Evolutionary conservation across 768 basidiomycete species (phyloP).

Genomic region (Russula sp.): DNA sequence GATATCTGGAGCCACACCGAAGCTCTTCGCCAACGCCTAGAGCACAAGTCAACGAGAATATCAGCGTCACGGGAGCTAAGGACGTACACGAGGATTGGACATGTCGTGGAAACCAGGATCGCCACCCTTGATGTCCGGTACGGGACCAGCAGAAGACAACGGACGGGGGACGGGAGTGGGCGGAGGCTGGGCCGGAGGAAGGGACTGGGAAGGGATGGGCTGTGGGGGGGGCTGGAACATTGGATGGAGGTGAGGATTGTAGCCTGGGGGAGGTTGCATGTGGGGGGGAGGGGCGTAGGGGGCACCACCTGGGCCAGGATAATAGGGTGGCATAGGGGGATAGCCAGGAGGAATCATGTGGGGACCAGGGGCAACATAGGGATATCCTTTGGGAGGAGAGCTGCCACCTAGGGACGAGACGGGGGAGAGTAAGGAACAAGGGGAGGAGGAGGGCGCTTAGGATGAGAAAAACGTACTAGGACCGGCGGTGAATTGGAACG

Average conservation of each 20-base stretch:
- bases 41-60: conserved; percentile 19
- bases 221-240: conserved; percentile 48
- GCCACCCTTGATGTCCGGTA: conserved; percentile 53
- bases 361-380: conserved; percentile 34
- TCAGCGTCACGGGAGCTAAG: background rate
- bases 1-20: conserved; percentile 70
- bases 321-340: conserved; percentile 42
- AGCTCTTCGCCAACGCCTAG: conserved; percentile 67
- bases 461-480: conserved; percentile 24
- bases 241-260: conserved; percentile 55
- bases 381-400: conserved; percentile 32
- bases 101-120: conserved; percentile 79
- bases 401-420: conserved; percentile 24
- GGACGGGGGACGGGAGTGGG: conserved; percentile 26
- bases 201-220: conserved; percentile 34
- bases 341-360: conserved; percentile 42
- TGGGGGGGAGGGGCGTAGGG: conserved; percentile 40
- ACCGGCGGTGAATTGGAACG: conserved; percentile 30
- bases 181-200: conserved; percentile 33
- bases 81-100: conserved; percentile 55
- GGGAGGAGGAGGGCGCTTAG: conserved; percentile 20
- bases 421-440: conserved; percentile 11
- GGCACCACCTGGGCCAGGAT: conserved; percentile 34
- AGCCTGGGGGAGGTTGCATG: conserved; percentile 38
- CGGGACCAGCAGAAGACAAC: conserved; percentile 27